Evolutionary conservation across 1,284 basidiomycete genomes (phyloP).

Genomic region (Pulveroboletus sp.): DNA sequence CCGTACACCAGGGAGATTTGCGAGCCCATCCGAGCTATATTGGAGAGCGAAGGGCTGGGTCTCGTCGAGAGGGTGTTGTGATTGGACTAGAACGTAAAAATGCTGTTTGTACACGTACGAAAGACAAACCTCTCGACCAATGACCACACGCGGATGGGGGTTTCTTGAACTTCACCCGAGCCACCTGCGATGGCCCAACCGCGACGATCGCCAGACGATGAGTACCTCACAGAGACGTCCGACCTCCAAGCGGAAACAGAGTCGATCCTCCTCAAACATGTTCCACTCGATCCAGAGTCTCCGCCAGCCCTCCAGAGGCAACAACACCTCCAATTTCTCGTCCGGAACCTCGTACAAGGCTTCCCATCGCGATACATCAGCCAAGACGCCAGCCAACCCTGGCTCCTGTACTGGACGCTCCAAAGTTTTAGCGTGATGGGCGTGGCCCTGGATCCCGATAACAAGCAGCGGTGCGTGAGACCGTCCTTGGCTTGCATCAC

Average conservation of each 20-base stretch:
- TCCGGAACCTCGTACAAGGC: slow-evolving; percentile 70
- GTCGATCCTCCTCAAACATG: slow-evolving; percentile 53
- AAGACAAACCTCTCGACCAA: no score
- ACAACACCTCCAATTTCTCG: slow-evolving; percentile 68
- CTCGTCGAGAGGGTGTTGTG: slow-evolving; percentile 75
- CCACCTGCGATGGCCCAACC: slow-evolving; percentile 22
- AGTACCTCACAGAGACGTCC: slow-evolving; percentile 65
- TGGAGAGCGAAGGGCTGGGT: slow-evolving; percentile 85
- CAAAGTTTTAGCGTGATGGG: slow-evolving; percentile 81
- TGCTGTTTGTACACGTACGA: background rate
- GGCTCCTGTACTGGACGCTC: slow-evolving; percentile 90
- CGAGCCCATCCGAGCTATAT: slow-evolving; percentile 72
- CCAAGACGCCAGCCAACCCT: slow-evolving; percentile 90
- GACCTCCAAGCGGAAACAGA: slow-evolving; percentile 69
- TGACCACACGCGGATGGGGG: no score
- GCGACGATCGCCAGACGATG: slow-evolving; percentile 52
- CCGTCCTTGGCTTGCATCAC: no score
- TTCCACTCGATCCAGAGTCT: slow-evolving; percentile 36
- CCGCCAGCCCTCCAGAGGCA: slow-evolving; percentile 51
- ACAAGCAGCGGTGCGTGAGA: slow-evolving; percentile 63
- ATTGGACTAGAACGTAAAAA: background rate
- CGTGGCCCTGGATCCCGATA: slow-evolving; percentile 72
- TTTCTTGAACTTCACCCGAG: background rate
- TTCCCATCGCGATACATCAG: slow-evolving; percentile 76
- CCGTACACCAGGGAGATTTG: slow-evolving; percentile 91